Percentiles rank a stretch among this genome's conserved stretches.
phyloP scores from a whole-genome alignment of 2,329 filamentous ascomycete genomes.

The Rachicladosporium sp. region DNA sequence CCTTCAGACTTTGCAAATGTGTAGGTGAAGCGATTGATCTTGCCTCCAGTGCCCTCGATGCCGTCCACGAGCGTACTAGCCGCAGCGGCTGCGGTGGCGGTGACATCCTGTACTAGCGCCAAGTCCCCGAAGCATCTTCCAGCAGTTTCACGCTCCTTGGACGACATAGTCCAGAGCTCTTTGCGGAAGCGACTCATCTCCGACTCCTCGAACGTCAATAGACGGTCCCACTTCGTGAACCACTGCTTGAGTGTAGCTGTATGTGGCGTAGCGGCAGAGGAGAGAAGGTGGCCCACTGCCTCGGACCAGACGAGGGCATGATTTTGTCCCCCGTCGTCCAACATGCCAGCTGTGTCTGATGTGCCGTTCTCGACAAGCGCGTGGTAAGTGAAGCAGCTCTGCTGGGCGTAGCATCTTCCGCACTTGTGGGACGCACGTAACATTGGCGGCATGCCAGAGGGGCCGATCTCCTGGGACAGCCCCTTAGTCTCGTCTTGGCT shows the following conservation, averaged over 20 bases:
- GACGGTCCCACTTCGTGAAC: conserved; percentile 86
- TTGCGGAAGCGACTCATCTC: conserved; percentile 75
- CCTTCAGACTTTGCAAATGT: conserved; percentile 40
- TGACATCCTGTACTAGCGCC: conserved; percentile 48
- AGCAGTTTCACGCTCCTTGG: conserved; percentile 71
- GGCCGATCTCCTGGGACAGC: conserved; percentile 35
- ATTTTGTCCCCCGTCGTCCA: conserved; percentile 42
- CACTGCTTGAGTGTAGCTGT: conserved; percentile 55
- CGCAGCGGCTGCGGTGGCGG: conserved; percentile 9
- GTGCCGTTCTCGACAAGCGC: conserved; percentile 76
- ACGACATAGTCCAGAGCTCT: conserved; percentile 94
- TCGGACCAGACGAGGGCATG: conserved; percentile 51
- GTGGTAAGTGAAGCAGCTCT: conserved; percentile 85
- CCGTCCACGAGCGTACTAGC: conserved; percentile 14
- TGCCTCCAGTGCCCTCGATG: conserved; percentile 40
- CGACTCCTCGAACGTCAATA: conserved; percentile 88
- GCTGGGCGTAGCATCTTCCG: conserved; percentile 78
- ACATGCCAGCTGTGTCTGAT: conserved; percentile 68
- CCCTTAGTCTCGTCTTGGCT: conserved; percentile 10
- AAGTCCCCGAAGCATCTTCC: conserved; percentile 86
- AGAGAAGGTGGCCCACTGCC: conserved; percentile 40
- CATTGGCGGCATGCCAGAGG: conserved; percentile 75
- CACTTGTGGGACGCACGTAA: conserved; percentile 71
- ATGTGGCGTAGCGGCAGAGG: conserved; percentile 41
- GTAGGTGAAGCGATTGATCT: conserved; percentile 87